Evolutionary conservation across 352 stramenopile genomes (phyloP), one percentile per base, ranked within the genome.

Genomic region (Thalassiosira hispida): DNA sequence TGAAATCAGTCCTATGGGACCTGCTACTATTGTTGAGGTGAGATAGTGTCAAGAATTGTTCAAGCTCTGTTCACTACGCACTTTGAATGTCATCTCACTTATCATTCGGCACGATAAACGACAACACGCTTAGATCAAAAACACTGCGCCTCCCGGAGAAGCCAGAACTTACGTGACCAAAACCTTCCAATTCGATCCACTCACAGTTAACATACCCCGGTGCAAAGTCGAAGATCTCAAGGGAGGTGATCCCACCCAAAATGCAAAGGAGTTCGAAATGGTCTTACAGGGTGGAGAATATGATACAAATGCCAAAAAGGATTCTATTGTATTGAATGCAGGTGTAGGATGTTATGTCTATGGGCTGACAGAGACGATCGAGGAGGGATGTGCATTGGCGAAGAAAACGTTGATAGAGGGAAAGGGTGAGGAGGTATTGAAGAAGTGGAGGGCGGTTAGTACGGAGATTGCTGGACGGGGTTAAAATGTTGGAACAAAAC

Each of bases 271-370:
- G 59, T 94, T 95, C 59, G 59, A 87, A 8, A 86, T 95, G 42
- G 97, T 98, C 22, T 89, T 99, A 66, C 74, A 93, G 33, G 90
- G 96, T 16, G 96, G 96, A n/a, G 91, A 90, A 4, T 90, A 96
- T 33, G 91, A 88, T 65, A 96, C 96, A 25, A 95, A 97, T 77
- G 94, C 96, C n/a, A 95, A 99, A 57, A 94, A 97, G 51, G 95
- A 99, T 93, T 96, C 97, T 31, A 97, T 99, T 75, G 96, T 97
- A 0, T 97, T 99, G 76, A 99, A 99, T 86, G 97, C 97, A 25
- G 97, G 96, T 42, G 94, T 98, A 0, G 97, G 96, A 12, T 93
- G 98, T 67, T 99, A 99, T 81, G 96, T 99, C 2, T 99, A 98
- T 86, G 97, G 97, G 25, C 52, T 91, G 11, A 77, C 81, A 29